phyloP scores from a whole-genome alignment of 495 filamentous ascomycete genomes.

The Aspergillus heteromorphus region DNA sequence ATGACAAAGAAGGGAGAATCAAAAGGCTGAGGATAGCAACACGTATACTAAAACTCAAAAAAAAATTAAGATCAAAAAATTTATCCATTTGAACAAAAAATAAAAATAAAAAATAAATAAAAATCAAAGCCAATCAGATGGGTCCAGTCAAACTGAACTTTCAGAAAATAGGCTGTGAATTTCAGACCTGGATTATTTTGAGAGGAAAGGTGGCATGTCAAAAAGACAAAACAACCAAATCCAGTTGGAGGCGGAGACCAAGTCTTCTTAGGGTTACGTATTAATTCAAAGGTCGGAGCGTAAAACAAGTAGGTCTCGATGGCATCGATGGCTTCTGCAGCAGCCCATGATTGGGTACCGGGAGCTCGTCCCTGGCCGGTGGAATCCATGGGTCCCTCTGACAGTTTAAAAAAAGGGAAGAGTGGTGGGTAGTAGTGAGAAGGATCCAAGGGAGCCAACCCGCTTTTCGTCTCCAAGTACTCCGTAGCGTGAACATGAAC shows the following conservation, averaged over 20 bases:
- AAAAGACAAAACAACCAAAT: not conserved
- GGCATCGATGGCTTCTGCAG: constrained; percentile 1
- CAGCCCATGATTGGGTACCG: constrained; percentile 4
- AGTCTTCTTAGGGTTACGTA: not conserved
- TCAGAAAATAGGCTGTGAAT: not conserved
- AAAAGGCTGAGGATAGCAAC: not conserved
- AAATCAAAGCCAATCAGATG: not conserved
- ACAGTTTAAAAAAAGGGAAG: not conserved
- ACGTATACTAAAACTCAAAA: not conserved
- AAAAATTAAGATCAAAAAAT: not conserved
- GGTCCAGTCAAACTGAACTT: not conserved
- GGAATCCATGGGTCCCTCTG: not conserved
- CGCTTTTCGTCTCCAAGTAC: not conserved
- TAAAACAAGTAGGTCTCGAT: not conserved
- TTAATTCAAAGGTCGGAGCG: not conserved
- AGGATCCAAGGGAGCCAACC: not conserved
- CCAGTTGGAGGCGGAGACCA: not conserved
- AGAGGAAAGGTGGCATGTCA: not conserved
- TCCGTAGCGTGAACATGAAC: too few relatives aligned
- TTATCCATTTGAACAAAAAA: not conserved
- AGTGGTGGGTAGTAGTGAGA: not conserved
- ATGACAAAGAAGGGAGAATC: not conserved
- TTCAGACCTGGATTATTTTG: not conserved
- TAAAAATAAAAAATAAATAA: not conserved
- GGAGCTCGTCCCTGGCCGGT: not conserved